A percentile compares a stretch with the other conserved stretches of the same genome.
Conservation (phyloP, 164 flowering plant species). For the Kalanchoe fedtschenkoi region DNA sequence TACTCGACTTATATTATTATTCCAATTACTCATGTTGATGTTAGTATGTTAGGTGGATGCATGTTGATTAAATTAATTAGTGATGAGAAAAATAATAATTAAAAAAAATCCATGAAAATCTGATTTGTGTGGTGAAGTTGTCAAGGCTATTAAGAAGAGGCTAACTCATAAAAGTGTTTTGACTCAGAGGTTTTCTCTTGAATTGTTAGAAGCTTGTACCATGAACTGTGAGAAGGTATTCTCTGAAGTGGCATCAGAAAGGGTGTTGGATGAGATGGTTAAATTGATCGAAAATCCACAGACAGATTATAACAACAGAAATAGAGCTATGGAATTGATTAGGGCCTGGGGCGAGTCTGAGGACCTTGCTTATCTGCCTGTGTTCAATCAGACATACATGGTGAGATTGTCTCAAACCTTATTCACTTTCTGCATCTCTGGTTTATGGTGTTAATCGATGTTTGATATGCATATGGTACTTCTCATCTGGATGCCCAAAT, state of each 20-base stretch:
- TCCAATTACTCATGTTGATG: too few species aligned
- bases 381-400: slow-evolving; percentile 67
- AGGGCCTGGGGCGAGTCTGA: slow-evolving; percentile 77
- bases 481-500: too few species aligned
- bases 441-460: too few species aligned
- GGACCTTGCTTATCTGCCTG: slow-evolving; percentile 73
- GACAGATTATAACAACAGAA: slow-evolving; percentile 26
- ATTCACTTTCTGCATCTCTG: too few species aligned
- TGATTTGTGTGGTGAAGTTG: too few species aligned
- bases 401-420: slow-evolving; percentile 24
- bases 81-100: too few species aligned
- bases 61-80: too few species aligned
- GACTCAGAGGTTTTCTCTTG: slow-evolving; percentile 51
- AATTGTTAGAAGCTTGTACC: slow-evolving; percentile 61
- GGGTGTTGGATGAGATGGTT: slow-evolving; percentile 86
- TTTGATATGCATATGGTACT: too few species aligned
- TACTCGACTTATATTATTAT: too few species aligned
- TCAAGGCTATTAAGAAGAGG: slow-evolving; percentile 69
- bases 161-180: slow-evolving; percentile 27
- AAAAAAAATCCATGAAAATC: too few species aligned
- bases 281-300: slow-evolving; percentile 57
- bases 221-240: slow-evolving; percentile 89
- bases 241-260: slow-evolving; percentile 84
- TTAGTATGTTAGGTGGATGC: too few species aligned
- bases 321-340: slow-evolving; percentile 58